Percentiles rank a stretch among this genome's conserved stretches.
Conservation (phyloP, 441 rosid genomes). For the Adansonia gregorii region DNA sequence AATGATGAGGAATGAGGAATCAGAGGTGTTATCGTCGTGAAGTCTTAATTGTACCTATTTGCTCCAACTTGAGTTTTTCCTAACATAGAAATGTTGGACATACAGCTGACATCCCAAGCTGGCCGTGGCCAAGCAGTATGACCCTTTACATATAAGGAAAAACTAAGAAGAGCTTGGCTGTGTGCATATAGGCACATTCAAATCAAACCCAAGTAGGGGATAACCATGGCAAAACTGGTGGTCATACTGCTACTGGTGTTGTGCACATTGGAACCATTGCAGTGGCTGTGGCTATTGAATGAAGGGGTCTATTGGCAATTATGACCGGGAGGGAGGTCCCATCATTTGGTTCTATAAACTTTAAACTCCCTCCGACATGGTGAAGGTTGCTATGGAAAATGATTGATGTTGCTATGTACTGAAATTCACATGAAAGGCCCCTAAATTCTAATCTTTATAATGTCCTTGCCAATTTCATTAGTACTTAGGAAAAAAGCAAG, state of each 20-base stretch:
- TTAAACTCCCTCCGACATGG: conserved; percentile 3
- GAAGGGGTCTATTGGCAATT: not conserved
- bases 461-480: not conserved
- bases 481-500: not conserved
- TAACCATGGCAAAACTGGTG: not conserved
- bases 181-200: not conserved
- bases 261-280: conserved; percentile 4
- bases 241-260: not conserved
- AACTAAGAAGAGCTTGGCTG: not conserved
- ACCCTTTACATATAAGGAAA: not conserved
- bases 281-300: not conserved
- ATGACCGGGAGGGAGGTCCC: not conserved
- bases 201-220: not conserved
- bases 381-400: conserved; percentile 5
- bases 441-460: not conserved
- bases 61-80: not conserved
- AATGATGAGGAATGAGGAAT: not conserved
- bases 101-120: conserved; percentile 9
- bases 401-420: not conserved
- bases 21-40: not conserved
- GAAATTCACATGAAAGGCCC: not conserved
- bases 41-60: conserved; percentile 3
- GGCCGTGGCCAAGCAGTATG: not conserved
- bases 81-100: not conserved
- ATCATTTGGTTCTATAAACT: not conserved